Evolutionary conservation across 2,329 filamentous ascomycete genomes (phyloP).

Genomic region (Trichoderma semiorbis): DNA sequence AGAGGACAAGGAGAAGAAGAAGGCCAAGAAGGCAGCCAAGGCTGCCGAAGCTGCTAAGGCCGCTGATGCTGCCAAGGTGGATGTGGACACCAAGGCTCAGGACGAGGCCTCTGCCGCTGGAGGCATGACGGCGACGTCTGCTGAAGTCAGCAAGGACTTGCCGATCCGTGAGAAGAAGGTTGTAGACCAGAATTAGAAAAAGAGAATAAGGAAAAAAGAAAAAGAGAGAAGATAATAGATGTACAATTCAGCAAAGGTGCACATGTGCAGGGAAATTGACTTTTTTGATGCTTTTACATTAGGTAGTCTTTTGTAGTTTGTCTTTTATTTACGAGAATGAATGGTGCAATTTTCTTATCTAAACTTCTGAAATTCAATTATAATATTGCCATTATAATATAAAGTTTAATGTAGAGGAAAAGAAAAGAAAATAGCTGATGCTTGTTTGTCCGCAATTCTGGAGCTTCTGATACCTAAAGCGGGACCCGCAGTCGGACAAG

Average conservation of each 20-base stretch:
- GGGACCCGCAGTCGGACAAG: conserved; percentile 8
- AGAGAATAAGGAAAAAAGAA: background rate
- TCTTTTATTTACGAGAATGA: background rate
- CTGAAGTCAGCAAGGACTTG: conserved; percentile 22
- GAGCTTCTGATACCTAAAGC: background rate
- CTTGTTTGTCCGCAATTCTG: background rate
- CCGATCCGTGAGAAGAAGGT: conserved; percentile 24
- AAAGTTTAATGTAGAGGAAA: background rate
- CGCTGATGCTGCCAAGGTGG: conserved; percentile 15
- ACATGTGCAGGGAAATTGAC: background rate
- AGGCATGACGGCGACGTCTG: background rate
- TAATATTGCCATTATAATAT: background rate
- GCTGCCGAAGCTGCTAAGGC: conserved; percentile 25
- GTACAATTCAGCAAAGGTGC: background rate
- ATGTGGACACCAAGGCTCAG: conserved; percentile 22
- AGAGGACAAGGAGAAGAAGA: conserved; percentile 33
- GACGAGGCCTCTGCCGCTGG: conserved; percentile 21
- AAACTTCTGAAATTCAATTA: accelerated
- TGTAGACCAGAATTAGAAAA: conserved; percentile 14
- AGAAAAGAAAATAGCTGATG: background rate
- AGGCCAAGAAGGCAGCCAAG: conserved; percentile 39
- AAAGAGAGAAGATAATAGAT: background rate
- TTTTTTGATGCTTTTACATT: background rate
- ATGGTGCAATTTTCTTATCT: background rate
- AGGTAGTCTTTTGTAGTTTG: background rate